Evolutionary conservation across 2,329 filamentous ascomycete genomes (phyloP).

Genomic region (Simplicillium aogashimaense): DNA sequence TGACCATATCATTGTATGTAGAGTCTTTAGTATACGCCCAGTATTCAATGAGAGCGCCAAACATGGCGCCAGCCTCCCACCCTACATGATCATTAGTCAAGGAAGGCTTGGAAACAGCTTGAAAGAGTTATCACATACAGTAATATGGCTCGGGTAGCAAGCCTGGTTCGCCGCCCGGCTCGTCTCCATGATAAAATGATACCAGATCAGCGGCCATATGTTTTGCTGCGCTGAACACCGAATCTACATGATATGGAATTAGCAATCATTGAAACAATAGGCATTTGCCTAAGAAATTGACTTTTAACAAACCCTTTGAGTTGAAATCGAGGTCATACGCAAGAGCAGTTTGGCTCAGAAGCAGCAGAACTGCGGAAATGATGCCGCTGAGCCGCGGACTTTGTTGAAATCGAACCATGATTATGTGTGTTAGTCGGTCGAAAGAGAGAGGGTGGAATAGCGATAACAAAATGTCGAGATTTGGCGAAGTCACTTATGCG

Average conservation of each 20-base stretch:
- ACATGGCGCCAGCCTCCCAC: slow-evolving; percentile 69
- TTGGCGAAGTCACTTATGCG: too few species aligned
- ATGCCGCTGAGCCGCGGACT: too few species aligned
- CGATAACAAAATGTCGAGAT: too few species aligned
- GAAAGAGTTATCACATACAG: slow-evolving; percentile 36
- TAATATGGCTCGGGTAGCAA: slow-evolving; percentile 44
- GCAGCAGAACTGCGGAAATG: slow-evolving; percentile 1
- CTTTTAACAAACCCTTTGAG: not conserved
- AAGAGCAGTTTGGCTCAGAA: not conserved
- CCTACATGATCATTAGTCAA: slow-evolving; percentile 15
- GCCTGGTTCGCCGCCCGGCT: slow-evolving; percentile 39
- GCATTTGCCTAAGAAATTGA: not conserved
- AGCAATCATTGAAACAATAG: not conserved
- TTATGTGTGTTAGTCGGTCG: too few species aligned
- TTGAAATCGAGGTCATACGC: slow-evolving; percentile 3
- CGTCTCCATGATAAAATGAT: slow-evolving; percentile 31
- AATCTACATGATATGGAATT: slow-evolving; percentile 25
- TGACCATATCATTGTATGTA: slow-evolving; percentile 51
- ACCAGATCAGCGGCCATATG: slow-evolving; percentile 41
- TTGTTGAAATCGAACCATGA: too few species aligned
- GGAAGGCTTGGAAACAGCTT: slow-evolving; percentile 16
- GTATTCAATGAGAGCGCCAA: slow-evolving; percentile 62
- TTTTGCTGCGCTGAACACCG: slow-evolving; percentile 36
- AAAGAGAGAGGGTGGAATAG: too few species aligned
- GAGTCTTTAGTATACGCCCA: slow-evolving; percentile 60